Conservation (phyloP, 352 stramenopile genomes). For the Elongisporangium prolatum region DNA sequence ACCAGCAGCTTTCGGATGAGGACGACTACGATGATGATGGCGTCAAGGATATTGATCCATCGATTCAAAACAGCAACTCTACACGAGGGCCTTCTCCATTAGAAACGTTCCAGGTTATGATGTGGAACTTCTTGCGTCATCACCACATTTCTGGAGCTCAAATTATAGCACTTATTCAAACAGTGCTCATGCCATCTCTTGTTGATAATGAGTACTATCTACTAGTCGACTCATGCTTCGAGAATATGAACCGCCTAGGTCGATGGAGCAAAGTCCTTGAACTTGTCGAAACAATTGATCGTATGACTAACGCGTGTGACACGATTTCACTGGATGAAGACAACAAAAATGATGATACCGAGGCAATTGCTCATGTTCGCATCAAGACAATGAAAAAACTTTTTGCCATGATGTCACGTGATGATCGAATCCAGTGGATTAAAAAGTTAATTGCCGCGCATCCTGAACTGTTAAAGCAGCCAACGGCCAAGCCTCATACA, state of each 20-base stretch:
- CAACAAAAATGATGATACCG: conserved; percentile 4
- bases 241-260: conserved; percentile 22
- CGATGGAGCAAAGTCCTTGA: conserved; percentile 43
- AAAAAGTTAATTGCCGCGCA: conserved; percentile 28
- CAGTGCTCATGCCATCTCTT: conserved; percentile 40
- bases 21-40: conserved; percentile 17
- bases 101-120: conserved; percentile 55
- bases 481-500: conserved; percentile 12
- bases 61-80: neutral
- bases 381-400: conserved; percentile 50
- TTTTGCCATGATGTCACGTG: conserved; percentile 44
- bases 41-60: conserved; percentile 7
- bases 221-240: conserved; percentile 38
- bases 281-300: conserved; percentile 17
- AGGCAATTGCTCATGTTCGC: conserved; percentile 24
- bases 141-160: conserved; percentile 42
- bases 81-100: conserved; percentile 14
- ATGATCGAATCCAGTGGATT: conserved; percentile 47
- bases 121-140: conserved; percentile 55
- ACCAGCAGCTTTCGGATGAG: conserved; percentile 5
- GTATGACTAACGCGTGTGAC: neutral
- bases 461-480: conserved; percentile 22
- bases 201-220: conserved; percentile 33
- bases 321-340: neutral
- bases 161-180: conserved; percentile 33